Conservation (phyloP, 192 early-diverging fungal genomes). For the Podila verticillata region DNA sequence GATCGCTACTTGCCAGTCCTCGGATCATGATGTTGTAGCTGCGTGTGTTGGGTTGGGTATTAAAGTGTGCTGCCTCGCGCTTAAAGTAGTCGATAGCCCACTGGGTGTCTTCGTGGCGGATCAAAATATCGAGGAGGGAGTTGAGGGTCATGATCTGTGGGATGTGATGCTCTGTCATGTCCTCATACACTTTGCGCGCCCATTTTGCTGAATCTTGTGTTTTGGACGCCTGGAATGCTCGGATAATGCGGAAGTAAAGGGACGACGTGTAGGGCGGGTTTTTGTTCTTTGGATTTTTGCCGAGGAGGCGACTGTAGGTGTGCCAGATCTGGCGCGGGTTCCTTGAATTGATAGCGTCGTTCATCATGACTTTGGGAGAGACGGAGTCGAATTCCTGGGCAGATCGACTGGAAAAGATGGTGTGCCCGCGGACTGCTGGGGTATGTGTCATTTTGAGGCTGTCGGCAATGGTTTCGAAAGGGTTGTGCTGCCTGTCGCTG, state of each 20-base stretch:
- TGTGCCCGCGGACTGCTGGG: not conserved
- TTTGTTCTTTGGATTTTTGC: not conserved
- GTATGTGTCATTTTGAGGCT: constrained; percentile 15
- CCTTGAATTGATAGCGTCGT: constrained; percentile 18
- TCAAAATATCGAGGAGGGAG: constrained; percentile 27
- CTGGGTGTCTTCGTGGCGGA: constrained; percentile 23
- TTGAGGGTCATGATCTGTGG: constrained; percentile 19
- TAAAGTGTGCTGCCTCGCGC: not conserved
- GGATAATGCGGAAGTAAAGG: constrained; percentile 24
- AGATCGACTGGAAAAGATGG: not conserved
- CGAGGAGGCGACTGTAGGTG: constrained; percentile 13
- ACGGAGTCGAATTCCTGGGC: not conserved
- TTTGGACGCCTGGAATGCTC: constrained; percentile 18
- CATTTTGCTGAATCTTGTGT: constrained; percentile 9
- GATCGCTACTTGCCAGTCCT: constrained; percentile 6
- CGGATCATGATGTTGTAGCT: constrained; percentile 50
- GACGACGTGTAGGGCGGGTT: not conserved
- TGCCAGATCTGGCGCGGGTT: constrained; percentile 38
- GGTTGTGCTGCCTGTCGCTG: constrained; percentile 20
- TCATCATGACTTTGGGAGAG: constrained; percentile 8
- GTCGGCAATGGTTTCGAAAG: constrained; percentile 47
- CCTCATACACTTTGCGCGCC: constrained; percentile 28
- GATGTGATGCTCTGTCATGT: constrained; percentile 18
- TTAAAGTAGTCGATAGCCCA: constrained; percentile 22
- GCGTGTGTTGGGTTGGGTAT: not conserved